Base-by-base conservation (phyloP, 2,329 filamentous ascomycete genomes). In the Sporothrix inflata region DNA sequence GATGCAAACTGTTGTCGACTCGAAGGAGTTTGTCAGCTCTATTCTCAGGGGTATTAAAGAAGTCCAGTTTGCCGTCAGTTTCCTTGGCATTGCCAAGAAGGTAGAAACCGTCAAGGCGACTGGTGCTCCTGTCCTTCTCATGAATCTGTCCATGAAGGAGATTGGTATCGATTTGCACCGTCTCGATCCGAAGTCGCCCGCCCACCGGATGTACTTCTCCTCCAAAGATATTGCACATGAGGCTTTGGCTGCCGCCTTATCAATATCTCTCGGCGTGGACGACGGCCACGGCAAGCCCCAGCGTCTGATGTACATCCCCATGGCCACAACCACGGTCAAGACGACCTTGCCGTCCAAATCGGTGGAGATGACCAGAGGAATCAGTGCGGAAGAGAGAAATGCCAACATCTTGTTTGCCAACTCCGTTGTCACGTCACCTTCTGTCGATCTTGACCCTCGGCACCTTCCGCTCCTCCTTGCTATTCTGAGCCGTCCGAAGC, bases 131-230 rank as follows among this genome's bases (percentile, higher is more conserved):
- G 87, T 97, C 8, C 89, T 92, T 73, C 85, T 98, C 74, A 74
- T 75, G 72, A 97, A 95, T 78, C 88, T 94, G 60, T 94, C 95
- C 7, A 97, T 97, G 88, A 98, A 99, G 80, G 97, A 99, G 80
- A 90, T 99, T 55, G 95, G 95, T 73, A 88, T 99, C 79, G 96
- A 99, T 79, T 84, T 99, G 53, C 91, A 98, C 79, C 90, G 95
- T 27, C 87, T 99, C 71, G 95, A 99, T 79, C 91, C 93, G 55
- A 95, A 93, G 77, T 97, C 94, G 19, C 94, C 96, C 0, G 94
- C 95, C 0, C 96, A 99, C 84, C 90, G 96, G 75, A 99, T 98
- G 96, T 98, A 99, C 81, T 99, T 99, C 79, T 93, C 94, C 2
- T 90, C 92, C 27, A 91, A 94, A 74, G 96, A 98, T 79, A 90